These are phyloP conservation scores for Brassica cretica DNA, from an alignment of 345 rosid genomes.

Conservation along the genomic window DNA sequence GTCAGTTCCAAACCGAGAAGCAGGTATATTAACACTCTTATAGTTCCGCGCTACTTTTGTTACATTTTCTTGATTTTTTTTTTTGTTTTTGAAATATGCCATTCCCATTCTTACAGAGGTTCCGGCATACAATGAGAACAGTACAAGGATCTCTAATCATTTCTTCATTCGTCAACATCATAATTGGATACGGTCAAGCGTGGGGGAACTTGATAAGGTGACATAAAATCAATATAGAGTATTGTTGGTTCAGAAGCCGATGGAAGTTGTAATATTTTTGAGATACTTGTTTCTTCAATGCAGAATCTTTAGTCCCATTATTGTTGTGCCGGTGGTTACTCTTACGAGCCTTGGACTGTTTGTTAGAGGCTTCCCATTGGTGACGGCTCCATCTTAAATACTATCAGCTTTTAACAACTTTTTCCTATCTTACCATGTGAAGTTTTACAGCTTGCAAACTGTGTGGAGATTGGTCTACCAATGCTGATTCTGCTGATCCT, in stretches of 20 bases:
- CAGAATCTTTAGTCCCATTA: conserved; percentile 76
- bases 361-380: conserved; percentile 88
- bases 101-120: conserved; percentile 58
- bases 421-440: conserved; percentile 2
- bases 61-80: not conserved
- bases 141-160: conserved; percentile 91
- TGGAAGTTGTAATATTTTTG: not conserved
- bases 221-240: not conserved
- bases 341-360: conserved; percentile 85
- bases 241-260: not conserved
- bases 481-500: conserved; percentile 76
- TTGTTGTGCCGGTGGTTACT: conserved; percentile 73
- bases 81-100: not conserved
- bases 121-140: conserved; percentile 70
- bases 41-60: not conserved
- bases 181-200: conserved; percentile 65
- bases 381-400: conserved; percentile 39
- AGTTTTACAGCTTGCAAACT: conserved; percentile 75
- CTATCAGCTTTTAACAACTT: not conserved
- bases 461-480: conserved; percentile 93
- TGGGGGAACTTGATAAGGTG: conserved; percentile 88
- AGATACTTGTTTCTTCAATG: conserved; percentile 9
- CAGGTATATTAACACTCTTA: conserved; percentile 46
- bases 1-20: conserved; percentile 50
- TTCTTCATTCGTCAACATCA: conserved; percentile 78